These are phyloP conservation scores for Fusarium transvaalense DNA, from an alignment of 2,329 filamentous ascomycete species.

Conservation along the genomic window DNA sequence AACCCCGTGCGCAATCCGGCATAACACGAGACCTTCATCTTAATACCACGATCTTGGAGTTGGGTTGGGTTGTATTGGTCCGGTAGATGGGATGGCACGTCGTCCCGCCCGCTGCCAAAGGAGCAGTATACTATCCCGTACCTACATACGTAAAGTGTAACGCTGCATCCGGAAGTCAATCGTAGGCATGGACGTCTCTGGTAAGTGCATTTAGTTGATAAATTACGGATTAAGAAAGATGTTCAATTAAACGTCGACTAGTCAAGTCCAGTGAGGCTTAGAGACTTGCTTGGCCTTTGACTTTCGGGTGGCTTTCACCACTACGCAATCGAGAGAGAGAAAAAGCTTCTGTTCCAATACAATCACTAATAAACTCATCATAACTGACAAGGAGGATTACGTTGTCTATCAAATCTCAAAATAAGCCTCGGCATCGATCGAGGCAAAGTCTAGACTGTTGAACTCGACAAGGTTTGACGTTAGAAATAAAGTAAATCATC, in stretches of 20 bases:
- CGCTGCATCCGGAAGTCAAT: slow-evolving; percentile 38
- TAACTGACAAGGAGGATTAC: slow-evolving; percentile 3
- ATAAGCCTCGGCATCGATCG: slow-evolving; percentile 7
- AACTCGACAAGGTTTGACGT: slow-evolving; percentile 28
- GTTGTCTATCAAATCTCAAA: not conserved
- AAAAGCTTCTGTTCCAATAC: slow-evolving; percentile 19
- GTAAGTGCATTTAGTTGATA: slow-evolving; percentile 11
- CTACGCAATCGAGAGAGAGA: slow-evolving; percentile 27
- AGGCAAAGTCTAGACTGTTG: slow-evolving; percentile 11
- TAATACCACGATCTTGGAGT: slow-evolving; percentile 9
- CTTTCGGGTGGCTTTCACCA: slow-evolving; percentile 24
- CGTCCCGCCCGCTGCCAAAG: not conserved
- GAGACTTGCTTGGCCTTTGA: slow-evolving; percentile 28
- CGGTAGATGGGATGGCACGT: slow-evolving; percentile 13
- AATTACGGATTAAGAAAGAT: slow-evolving; percentile 14
- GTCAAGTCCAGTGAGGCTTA: slow-evolving; percentile 1
- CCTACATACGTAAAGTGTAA: not conserved
- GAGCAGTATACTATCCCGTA: not conserved
- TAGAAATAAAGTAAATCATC: slow-evolving; percentile 25
- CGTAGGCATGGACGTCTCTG: slow-evolving; percentile 18
- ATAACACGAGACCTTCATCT: slow-evolving; percentile 27
- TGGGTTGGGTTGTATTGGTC: not conserved
- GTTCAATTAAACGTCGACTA: slow-evolving; percentile 1
- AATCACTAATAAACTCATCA: slow-evolving; percentile 12
- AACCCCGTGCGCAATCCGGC: slow-evolving; percentile 6